Percentiles rank a stretch among this genome's conserved stretches.
phyloP scores from a whole-genome alignment of 176 grass and related monocot species.

The Ampelocalamus luodianensis region DNA sequence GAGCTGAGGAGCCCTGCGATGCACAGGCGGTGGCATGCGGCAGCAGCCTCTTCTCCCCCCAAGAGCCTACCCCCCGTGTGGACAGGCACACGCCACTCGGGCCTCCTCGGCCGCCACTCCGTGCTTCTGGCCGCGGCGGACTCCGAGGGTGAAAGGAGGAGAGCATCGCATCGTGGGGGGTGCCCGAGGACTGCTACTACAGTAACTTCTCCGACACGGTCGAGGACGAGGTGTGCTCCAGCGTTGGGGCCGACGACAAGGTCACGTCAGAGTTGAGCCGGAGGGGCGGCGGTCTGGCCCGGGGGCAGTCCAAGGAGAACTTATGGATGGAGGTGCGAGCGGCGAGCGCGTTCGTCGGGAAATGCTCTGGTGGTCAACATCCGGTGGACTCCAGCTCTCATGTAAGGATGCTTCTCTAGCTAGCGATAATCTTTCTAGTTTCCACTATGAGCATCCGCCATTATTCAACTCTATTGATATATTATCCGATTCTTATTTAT shows the following conservation, averaged over 20 bases:
- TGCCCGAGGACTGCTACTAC: constrained; percentile 54
- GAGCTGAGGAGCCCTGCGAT: constrained; percentile 34
- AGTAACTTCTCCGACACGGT: constrained; percentile 62
- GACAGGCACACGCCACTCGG: constrained; percentile 48
- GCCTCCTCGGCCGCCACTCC: constrained; percentile 53
- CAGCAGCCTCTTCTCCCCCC: constrained; percentile 49
- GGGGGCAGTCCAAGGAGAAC: constrained; percentile 81
- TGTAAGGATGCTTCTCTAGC: constrained; percentile 38
- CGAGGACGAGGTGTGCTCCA: constrained; percentile 68
- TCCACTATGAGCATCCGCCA: not conserved
- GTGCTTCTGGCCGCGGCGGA: constrained; percentile 42
- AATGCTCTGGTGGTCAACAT: constrained; percentile 19
- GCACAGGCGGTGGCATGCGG: constrained; percentile 14
- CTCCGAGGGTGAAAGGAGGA: constrained; percentile 63
- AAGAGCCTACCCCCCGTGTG: constrained; percentile 63
- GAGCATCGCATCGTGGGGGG: constrained; percentile 73
- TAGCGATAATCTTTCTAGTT: not conserved
- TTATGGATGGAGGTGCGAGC: constrained; percentile 62
- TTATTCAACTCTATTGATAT: not conserved
- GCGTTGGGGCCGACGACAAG: constrained; percentile 66
- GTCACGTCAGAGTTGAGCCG: constrained; percentile 55
- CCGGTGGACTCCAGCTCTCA: constrained; percentile 33
- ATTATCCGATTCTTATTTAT: not conserved
- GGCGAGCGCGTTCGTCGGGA: constrained; percentile 20
- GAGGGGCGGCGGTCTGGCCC: constrained; percentile 48